Percentiles rank a stretch among this genome's conserved stretches.
These are phyloP conservation scores for Kwoniella pini DNA, from an alignment of 768 basidiomycete species.

Conservation along the genomic window DNA sequence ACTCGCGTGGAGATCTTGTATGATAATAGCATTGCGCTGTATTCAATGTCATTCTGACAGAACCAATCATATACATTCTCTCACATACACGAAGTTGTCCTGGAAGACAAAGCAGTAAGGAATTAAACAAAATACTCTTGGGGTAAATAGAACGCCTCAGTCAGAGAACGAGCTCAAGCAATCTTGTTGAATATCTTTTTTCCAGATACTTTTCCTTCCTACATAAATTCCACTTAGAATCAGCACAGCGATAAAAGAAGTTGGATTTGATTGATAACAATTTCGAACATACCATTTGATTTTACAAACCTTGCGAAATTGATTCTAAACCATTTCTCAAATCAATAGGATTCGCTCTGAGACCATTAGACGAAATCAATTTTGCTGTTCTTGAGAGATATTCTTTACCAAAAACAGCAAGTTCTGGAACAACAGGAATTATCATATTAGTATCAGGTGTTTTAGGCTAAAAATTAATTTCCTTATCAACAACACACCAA, in stretches of 20 bases:
- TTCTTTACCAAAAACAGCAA: conserved; percentile 27
- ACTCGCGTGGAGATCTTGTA: too few relatives aligned
- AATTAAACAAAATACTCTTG: too few relatives aligned
- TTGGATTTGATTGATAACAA: not conserved
- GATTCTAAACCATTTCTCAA: conserved; percentile 49
- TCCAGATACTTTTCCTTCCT: conserved; percentile 35
- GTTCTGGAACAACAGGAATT: conserved; percentile 29
- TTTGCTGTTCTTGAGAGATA: conserved; percentile 17
- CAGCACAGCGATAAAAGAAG: not conserved
- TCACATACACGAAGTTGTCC: too few relatives aligned
- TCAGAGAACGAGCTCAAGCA: too few relatives aligned
- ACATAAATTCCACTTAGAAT: not conserved
- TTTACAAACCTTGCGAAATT: conserved; percentile 30
- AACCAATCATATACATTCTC: too few relatives aligned
- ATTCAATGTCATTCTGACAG: too few relatives aligned
- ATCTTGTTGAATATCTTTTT: conserved; percentile 37
- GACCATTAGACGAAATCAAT: conserved; percentile 29
- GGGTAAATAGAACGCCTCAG: too few relatives aligned
- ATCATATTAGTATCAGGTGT: not conserved
- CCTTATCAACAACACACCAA: conserved; percentile 29
- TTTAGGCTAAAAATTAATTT: conserved; percentile 38
- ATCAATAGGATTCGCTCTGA: conserved; percentile 44
- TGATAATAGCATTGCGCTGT: too few relatives aligned
- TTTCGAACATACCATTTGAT: conserved; percentile 23
- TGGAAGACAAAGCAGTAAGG: too few relatives aligned